Evolutionary conservation across 805 yeast species (phyloP).

Genomic region (Lachancea lanzarotensis): DNA sequence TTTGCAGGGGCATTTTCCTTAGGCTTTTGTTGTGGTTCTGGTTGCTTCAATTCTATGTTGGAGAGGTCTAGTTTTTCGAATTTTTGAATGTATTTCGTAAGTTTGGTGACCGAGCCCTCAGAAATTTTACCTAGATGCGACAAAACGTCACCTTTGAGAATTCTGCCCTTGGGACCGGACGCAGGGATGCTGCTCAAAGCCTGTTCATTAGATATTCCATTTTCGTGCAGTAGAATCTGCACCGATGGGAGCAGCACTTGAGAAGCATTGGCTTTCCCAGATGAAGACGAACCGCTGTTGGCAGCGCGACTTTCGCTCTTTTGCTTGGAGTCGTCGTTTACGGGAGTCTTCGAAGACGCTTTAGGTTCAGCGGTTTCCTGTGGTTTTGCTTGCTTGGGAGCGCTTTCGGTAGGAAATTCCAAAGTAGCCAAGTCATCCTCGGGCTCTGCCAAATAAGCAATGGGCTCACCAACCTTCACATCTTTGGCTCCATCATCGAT

Average conservation of each 20-base stretch:
- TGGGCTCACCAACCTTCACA: constrained; percentile 79
- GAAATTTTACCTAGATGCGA: constrained; percentile 74
- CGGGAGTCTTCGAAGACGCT: too few species aligned
- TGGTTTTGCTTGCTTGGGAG: constrained; percentile 10
- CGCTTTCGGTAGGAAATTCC: constrained; percentile 43
- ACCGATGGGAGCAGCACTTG: constrained; percentile 81
- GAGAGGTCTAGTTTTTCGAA: constrained; percentile 65
- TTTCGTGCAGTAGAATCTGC: constrained; percentile 50
- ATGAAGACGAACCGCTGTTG: constrained; percentile 4
- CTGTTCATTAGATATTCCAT: constrained; percentile 59
- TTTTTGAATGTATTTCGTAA: constrained; percentile 51
- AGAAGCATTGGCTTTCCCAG: constrained; percentile 48
- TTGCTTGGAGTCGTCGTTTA: background rate
- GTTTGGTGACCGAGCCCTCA: constrained; percentile 42
- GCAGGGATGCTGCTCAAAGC: constrained; percentile 71
- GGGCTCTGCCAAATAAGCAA: constrained; percentile 82
- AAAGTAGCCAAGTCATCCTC: constrained; percentile 72
- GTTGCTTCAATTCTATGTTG: constrained; percentile 42
- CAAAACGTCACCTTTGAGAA: constrained; percentile 86
- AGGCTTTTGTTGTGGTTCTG: constrained; percentile 27
- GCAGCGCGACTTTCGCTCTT: too few species aligned
- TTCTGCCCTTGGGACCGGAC: constrained; percentile 82
- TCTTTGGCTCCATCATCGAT: constrained; percentile 67
- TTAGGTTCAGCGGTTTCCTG: too few species aligned
- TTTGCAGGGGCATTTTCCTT: constrained; percentile 9